These are phyloP conservation scores for Mercurialis annua DNA, from an alignment of 345 rosid species.

Conservation along the genomic window DNA sequence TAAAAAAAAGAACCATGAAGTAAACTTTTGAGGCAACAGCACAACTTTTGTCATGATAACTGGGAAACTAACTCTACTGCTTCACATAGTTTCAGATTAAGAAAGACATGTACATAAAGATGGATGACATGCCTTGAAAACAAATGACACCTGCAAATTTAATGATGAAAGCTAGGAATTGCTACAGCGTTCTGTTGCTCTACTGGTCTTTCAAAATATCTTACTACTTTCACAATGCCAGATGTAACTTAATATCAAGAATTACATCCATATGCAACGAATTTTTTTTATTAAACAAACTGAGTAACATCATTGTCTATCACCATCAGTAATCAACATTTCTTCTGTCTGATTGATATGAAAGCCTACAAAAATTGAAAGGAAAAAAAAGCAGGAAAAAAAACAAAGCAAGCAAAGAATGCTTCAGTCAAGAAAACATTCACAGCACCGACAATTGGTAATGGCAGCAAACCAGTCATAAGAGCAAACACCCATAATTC, in stretches of 20 bases:
- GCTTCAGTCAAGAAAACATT: neutral
- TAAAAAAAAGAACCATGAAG: neutral
- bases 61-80: neutral
- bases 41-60: too few species aligned
- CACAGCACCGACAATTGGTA: neutral
- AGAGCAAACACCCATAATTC: neutral
- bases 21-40: neutral
- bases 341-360: neutral
- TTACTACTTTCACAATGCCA: neutral
- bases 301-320: neutral
- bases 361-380: neutral
- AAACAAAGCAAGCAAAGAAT: neutral
- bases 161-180: neutral
- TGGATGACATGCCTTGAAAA: neutral
- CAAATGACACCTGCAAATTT: neutral
- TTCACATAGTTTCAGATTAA: neutral
- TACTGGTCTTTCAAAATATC: neutral
- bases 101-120: neutral
- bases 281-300: neutral
- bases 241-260: neutral
- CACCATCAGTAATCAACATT: neutral
- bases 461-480: neutral
- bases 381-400: neutral
- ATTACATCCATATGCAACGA: neutral
- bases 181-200: neutral